Base-by-base conservation (phyloP, 1,284 basidiomycete species). In the Porogramme epimiltina region DNA sequence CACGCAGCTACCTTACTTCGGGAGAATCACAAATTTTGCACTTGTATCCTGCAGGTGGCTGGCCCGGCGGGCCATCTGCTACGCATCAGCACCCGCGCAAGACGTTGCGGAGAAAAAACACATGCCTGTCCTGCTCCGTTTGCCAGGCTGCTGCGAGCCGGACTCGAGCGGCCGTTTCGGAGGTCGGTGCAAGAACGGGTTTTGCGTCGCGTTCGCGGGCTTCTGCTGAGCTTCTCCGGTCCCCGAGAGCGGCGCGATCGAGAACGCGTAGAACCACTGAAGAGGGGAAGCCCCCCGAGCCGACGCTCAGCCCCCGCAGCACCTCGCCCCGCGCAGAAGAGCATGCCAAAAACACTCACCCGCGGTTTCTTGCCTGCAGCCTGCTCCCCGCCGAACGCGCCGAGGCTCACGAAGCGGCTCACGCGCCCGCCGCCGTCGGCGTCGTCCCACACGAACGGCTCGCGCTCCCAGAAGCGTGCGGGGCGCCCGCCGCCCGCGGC, bases 401-500 rank as follows among this genome's bases (percentile, higher is more conserved):
- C 95, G 5, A 98, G 76, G 62, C 89, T 87, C 46, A 97, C 81
- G 59, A 93, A 93, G 33, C 93, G 78, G 31, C 87, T 84, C 39
- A 90, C 71, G 52, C 89, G 77, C 58, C 81, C 84, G 18, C 73
- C 72, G 49, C n/a, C n/a, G 28, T 74, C 72, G 49, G 86, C 83
- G 31, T 86, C 85, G 28, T 84, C 79, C 94, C 94, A 97, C 4
- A 81, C 70, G 66, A 85, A 95, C 2, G 95, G 94, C 59, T 96
- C 93, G 47, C 94, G 76, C 68, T 98, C 95, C 93, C 94, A 97
- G 68, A 95, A 98, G 55, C 76, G 76, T 1, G 85, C 78, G 15
- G 78, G 79, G 26, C 67, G 70, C 33, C 76, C 84, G 47, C 72
- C 81, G 42, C 80, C 79, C 56, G 79, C 84, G 16, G 85, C 76